phyloP scores from a whole-genome alignment of 2,329 filamentous ascomycete genomes.

The Calonectria leucothoes region DNA sequence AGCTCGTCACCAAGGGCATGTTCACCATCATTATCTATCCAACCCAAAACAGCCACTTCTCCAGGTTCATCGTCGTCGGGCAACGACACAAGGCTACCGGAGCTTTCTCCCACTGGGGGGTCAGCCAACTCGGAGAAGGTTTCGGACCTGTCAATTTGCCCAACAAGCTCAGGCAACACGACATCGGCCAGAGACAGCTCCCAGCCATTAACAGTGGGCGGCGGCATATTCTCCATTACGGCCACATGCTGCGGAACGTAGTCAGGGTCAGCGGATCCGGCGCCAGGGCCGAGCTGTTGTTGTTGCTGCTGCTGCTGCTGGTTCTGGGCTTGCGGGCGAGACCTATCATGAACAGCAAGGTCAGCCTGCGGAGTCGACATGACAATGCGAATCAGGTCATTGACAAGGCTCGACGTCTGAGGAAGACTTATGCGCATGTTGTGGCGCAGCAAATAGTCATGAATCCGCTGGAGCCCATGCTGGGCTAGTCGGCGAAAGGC shows the following conservation, averaged over 20 bases:
- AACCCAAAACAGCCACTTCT: not conserved
- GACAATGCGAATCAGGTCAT: not conserved
- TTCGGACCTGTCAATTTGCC: not conserved
- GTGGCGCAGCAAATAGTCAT: not conserved
- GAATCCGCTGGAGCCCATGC: not conserved
- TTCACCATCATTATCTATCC: not conserved
- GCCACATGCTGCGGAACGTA: not conserved
- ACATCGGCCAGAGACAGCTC: not conserved
- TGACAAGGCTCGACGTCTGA: not conserved
- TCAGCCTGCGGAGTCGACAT: not conserved
- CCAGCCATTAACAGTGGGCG: not conserved
- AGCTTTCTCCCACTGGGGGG: not conserved
- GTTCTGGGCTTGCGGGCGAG: not conserved
- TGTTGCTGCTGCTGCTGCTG: not conserved
- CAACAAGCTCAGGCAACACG: not conserved
- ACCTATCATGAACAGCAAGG: too few relatives aligned
- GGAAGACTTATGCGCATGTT: fast-evolving
- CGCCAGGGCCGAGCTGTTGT: not conserved
- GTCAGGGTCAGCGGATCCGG: not conserved
- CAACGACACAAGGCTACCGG: not conserved
- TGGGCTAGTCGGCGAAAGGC: not conserved
- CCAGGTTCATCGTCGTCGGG: not conserved
- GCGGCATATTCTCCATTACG: not conserved
- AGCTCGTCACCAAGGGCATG: not conserved
- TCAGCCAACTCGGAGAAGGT: not conserved